Base-by-base conservation (phyloP, 768 basidiomycete species). In the Pleurotus salmoneostramineus region DNA sequence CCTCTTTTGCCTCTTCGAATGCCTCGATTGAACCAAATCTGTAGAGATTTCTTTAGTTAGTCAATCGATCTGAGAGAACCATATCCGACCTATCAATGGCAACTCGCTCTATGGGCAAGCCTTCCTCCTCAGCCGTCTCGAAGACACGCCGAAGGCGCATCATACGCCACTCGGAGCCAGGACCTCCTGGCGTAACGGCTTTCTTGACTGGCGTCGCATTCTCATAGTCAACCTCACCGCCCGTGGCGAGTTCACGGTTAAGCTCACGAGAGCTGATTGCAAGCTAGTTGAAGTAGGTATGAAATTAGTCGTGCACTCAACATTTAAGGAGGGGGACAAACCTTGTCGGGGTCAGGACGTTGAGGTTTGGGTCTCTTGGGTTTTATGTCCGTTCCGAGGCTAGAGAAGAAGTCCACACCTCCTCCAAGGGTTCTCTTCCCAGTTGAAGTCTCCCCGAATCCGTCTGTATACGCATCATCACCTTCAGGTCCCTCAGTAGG, bases 111-210 rank as follows among this genome's bases (percentile, higher is more conserved):
- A 93, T 68, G 0, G 85, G 67, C 4, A 77, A 72, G 4, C 83
- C 82, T 69, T 95, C 93, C 65, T 98, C 95, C 58, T 93, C 87
- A 0, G 91, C 93, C 2, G 90, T 82, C 68, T 98, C 96, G 66
- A 93, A 95, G 0, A 93, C 88, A 12, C 91, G 82, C 42, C 87
- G 84, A 0, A 99, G 83, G 64, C 95, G 93, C 87, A 92, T 94
- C 97, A 98, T 98, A 12, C 97, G 87, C 96, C 97, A 99, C 67
- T 85, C 87, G 2, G 93, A 93, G 8, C 96, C 96, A 4, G 95
- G 90, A 1, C 93, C 94, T 2, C 96, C 96, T 0, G 94, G 93
- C 0, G 82, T 83, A 56, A 75, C 69, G 17, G 82, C 66, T 68
- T 81, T 83, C 4, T 79, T 71, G 50, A 76, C 73, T 37, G 72